Conservation (phyloP, 1,284 basidiomycete genomes). For the Amylostereum areolatum region DNA sequence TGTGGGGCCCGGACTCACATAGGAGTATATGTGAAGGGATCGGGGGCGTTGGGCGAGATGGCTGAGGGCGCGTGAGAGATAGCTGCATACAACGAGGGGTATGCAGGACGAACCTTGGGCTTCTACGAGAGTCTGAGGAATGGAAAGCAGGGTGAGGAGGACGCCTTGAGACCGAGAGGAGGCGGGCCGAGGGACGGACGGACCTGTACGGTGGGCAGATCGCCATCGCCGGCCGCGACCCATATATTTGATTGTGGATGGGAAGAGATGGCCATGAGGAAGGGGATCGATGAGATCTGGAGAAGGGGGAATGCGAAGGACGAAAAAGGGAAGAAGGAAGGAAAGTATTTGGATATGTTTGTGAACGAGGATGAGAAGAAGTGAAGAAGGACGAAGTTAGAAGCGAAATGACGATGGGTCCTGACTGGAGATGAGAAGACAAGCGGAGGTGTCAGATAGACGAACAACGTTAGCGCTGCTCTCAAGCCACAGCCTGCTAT, state of each 20-base stretch:
- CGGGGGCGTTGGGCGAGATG: conserved; percentile 69
- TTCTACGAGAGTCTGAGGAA: no score
- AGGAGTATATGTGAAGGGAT: conserved; percentile 81
- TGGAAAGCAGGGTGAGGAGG: no score
- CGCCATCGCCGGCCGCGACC: conserved; percentile 88
- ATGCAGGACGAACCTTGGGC: no score
- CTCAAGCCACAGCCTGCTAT: no score
- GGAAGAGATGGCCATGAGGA: conserved; percentile 25
- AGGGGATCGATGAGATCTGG: conserved; percentile 3
- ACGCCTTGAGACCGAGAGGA: no score
- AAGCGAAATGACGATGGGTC: background rate
- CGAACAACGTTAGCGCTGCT: conserved; percentile 10
- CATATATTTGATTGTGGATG: conserved; percentile 69
- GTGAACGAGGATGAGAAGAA: background rate
- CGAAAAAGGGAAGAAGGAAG: background rate
- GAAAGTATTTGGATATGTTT: background rate
- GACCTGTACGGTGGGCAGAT: conserved; percentile 48
- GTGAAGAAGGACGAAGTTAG: background rate
- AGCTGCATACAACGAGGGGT: no score
- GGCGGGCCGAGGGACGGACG: conserved; percentile 8
- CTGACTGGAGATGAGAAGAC: background rate
- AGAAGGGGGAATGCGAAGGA: conserved; percentile 1
- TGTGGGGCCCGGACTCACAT: conserved; percentile 44
- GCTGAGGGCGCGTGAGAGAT: conserved; percentile 40
- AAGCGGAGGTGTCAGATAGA: background rate